phyloP scores from a whole-genome alignment of 2,329 filamentous ascomycete genomes.

The Fusarium mangiferae region DNA sequence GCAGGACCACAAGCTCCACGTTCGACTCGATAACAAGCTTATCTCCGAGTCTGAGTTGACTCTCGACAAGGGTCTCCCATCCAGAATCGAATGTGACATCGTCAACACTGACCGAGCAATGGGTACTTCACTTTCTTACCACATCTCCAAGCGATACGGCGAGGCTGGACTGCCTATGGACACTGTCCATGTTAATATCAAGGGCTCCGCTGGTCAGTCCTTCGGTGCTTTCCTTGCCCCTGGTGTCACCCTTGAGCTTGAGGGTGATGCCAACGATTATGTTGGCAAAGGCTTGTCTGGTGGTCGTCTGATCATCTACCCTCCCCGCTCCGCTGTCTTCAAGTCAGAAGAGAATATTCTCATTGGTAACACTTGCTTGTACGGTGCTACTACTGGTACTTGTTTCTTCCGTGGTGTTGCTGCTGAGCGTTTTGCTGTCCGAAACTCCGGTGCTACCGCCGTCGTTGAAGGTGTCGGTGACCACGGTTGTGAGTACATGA shows the following conservation, averaged over 20 bases:
- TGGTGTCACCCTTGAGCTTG: conserved; percentile 92
- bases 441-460: conserved; percentile 95
- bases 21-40: conserved; percentile 95
- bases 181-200: conserved; percentile 95
- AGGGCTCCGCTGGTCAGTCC: conserved; percentile 95
- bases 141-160: conserved; percentile 92
- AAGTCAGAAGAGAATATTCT: conserved; percentile 97
- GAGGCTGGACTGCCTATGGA: conserved; percentile 90
- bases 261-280: conserved; percentile 96
- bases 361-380: conserved; percentile 93
- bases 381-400: conserved; percentile 89
- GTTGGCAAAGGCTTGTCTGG: conserved; percentile 96
- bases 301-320: conserved; percentile 92
- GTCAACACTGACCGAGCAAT: conserved; percentile 96
- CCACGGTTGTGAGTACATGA: conserved; percentile 99
- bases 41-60: conserved; percentile 96
- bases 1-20: conserved; percentile 94
- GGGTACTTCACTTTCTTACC: conserved; percentile 94
- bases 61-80: conserved; percentile 92
- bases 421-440: conserved; percentile 94
- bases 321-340: conserved; percentile 88
- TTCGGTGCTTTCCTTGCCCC: conserved; percentile 95
- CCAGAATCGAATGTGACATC: conserved; percentile 93
- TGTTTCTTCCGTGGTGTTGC: conserved; percentile 98
- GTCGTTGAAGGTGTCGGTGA: conserved; percentile 97